Percentiles rank a stretch among this genome's conserved stretches.
Conservation (phyloP, 805 yeast genomes). For the Candida chauliodis region DNA sequence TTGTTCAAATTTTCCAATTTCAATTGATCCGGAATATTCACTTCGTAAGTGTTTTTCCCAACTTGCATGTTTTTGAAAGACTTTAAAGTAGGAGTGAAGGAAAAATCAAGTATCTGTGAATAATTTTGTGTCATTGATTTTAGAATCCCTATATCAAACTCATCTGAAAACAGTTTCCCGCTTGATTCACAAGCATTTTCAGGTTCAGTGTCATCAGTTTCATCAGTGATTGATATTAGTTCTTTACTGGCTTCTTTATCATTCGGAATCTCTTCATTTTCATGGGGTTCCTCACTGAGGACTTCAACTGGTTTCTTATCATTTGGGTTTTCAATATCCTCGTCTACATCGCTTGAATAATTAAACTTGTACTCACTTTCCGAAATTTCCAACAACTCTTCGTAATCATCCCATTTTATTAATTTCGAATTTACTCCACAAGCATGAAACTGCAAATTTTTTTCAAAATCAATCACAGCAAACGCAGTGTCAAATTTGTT, state of each 20-base stretch:
- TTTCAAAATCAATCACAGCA: constrained; percentile 24
- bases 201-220: not conserved
- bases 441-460: constrained; percentile 12
- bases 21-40: constrained; percentile 17
- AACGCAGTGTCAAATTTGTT: constrained; percentile 24
- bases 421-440: constrained; percentile 18
- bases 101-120: constrained; percentile 1
- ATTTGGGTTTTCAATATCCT: not conserved
- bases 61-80: constrained; percentile 2
- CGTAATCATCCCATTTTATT: constrained; percentile 18
- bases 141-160: constrained; percentile 18
- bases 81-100: constrained; percentile 6
- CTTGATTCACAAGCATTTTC: not conserved
- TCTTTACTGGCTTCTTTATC: not conserved
- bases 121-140: constrained; percentile 17
- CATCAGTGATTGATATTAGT: not conserved
- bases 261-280: not conserved
- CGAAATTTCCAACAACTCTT: constrained; percentile 15
- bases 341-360: not conserved
- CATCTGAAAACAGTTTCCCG: not conserved
- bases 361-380: constrained; percentile 10
- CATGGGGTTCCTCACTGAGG: not conserved
- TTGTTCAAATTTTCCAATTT: constrained; percentile 13
- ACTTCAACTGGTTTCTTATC: not conserved
- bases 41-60: constrained; percentile 17